Evolutionary conservation across 2,329 filamentous ascomycete genomes (phyloP).

Genomic region (Diaporthe destruens): DNA sequence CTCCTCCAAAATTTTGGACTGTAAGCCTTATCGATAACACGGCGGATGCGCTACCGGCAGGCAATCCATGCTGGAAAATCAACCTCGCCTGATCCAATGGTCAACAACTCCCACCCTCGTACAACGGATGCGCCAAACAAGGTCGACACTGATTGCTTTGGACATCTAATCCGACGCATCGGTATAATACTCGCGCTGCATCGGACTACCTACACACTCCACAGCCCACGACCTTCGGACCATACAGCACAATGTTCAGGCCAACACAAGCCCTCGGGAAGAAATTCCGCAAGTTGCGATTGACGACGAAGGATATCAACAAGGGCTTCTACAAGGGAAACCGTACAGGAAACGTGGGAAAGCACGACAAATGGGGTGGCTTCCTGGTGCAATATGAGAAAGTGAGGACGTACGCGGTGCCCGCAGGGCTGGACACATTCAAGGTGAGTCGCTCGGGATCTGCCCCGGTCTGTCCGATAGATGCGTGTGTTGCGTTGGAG

Average conservation of each 20-base stretch:
- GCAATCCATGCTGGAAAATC: conserved; percentile 35
- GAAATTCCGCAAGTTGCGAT: conserved; percentile 78
- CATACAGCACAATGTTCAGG: conserved; percentile 65
- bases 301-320: conserved; percentile 94
- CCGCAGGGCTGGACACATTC: conserved; percentile 75
- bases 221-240: not conserved
- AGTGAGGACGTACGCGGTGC: conserved; percentile 91
- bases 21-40: conserved; percentile 39
- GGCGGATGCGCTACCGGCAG: conserved; percentile 3
- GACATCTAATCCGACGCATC: not conserved
- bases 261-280: conserved; percentile 76
- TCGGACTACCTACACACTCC: not conserved
- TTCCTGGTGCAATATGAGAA: conserved; percentile 88
- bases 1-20: conserved; percentile 35
- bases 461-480: not conserved
- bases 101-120: not conserved
- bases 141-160: not conserved
- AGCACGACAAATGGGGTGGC: conserved; percentile 84
- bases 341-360: conserved; percentile 87
- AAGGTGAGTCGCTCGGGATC: conserved; percentile 66
- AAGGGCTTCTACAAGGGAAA: conserved; percentile 99
- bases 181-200: not conserved
- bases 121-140: conserved; percentile 7
- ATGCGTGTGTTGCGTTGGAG: not conserved
- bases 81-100: not conserved